Evolutionary conservation across 345 rosid genomes (phyloP).

Genomic region (Zanthoxylum bungeanum): DNA sequence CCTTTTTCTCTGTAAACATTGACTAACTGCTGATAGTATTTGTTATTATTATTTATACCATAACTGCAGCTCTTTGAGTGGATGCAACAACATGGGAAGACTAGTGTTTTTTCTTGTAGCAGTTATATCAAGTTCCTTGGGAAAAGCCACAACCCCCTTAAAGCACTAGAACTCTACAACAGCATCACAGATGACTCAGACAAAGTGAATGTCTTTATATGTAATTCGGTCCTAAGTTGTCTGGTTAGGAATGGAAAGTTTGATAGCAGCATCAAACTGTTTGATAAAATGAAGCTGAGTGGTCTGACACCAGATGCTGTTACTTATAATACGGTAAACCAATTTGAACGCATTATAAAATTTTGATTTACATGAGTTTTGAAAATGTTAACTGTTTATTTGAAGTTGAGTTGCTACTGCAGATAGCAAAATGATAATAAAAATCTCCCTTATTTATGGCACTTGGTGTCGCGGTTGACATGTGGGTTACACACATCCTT

Average conservation of each 20-base stretch:
- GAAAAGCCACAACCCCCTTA: slow-evolving; percentile 46
- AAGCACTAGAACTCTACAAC: slow-evolving; percentile 71
- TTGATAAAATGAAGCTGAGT: slow-evolving; percentile 83
- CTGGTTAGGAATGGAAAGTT: slow-evolving; percentile 71
- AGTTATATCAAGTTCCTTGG: slow-evolving; percentile 76
- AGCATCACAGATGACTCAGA: slow-evolving; percentile 56
- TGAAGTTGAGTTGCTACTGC: not conserved
- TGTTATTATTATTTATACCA: not conserved
- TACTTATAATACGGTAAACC: slow-evolving; percentile 74
- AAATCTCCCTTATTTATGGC: not conserved
- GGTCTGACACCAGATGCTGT: slow-evolving; percentile 85
- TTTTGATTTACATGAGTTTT: not conserved
- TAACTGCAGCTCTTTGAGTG: slow-evolving; percentile 76
- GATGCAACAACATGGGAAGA: slow-evolving; percentile 77
- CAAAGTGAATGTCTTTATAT: slow-evolving; percentile 65
- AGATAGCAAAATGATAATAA: not conserved
- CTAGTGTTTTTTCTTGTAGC: slow-evolving; percentile 64
- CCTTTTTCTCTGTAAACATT: not conserved
- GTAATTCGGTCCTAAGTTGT: slow-evolving; percentile 83
- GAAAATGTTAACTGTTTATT: not conserved
- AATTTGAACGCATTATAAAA: not conserved
- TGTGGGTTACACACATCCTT: not conserved
- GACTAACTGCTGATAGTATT: not conserved
- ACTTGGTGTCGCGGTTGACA: not conserved
- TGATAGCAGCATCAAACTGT: slow-evolving; percentile 55